These are phyloP conservation scores for Acacia concinna DNA, from an alignment of 331 rosid species.

Conservation along the genomic window DNA sequence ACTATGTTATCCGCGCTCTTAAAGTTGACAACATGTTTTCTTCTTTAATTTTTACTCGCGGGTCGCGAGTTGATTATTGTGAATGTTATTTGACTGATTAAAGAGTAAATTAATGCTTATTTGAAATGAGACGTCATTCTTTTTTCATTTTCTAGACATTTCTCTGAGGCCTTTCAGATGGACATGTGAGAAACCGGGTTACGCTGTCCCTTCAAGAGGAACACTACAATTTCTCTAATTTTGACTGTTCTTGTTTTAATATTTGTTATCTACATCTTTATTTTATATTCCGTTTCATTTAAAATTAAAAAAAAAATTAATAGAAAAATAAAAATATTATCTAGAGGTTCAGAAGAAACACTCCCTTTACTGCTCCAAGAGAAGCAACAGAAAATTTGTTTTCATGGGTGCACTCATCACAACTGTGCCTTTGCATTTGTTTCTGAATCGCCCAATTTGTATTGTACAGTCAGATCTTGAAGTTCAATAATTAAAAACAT, in stretches of 20 bases:
- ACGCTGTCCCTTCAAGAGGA: neutral
- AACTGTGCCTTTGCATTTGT: neutral
- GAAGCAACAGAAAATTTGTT: neutral
- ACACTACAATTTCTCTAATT: neutral
- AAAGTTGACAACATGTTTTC: neutral
- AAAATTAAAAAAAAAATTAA: neutral
- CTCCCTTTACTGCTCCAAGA: neutral
- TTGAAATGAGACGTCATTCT: neutral
- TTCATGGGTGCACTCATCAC: neutral
- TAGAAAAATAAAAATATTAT: neutral
- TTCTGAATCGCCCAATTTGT: neutral
- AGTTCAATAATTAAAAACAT: slow-evolving; percentile 11
- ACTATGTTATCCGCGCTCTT: neutral
- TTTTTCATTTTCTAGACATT: neutral
- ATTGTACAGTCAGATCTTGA: slow-evolving; percentile 11
- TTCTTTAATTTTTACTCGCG: neutral
- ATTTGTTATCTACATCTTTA: neutral
- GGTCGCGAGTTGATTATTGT: neutral
- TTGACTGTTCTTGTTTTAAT: neutral
- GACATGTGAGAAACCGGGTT: neutral
- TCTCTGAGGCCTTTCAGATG: neutral
- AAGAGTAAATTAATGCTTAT: neutral
- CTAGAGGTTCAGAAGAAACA: neutral
- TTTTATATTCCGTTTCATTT: neutral
- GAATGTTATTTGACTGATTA: neutral